A percentile compares a stretch with the other conserved stretches of the same genome.
Conservation (phyloP, 306 rosid species). For the Citrullus colocynthis region DNA sequence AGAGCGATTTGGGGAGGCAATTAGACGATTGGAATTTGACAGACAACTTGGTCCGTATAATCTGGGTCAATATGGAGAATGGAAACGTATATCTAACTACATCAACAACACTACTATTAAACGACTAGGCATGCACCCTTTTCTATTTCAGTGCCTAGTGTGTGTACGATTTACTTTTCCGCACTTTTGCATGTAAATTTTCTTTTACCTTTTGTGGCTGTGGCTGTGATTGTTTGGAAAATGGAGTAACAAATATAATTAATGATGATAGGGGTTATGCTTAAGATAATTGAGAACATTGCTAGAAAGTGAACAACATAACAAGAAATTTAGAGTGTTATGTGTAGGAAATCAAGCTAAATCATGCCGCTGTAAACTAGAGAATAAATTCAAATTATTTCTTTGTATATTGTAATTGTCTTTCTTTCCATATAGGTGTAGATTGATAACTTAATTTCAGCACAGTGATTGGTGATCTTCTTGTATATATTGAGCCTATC, state of each 20-base stretch:
- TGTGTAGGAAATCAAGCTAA: too few relatives aligned
- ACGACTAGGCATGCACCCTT: constrained; percentile 35
- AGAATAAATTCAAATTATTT: too few relatives aligned
- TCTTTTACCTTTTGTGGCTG: not conserved
- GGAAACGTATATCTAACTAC: constrained; percentile 67
- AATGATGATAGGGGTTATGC: not conserved
- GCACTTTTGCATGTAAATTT: not conserved
- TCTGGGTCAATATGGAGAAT: constrained; percentile 43
- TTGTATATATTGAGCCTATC: too few relatives aligned
- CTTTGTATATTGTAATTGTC: too few relatives aligned
- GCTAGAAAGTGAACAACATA: too few relatives aligned
- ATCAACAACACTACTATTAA: constrained; percentile 38
- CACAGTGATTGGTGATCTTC: too few relatives aligned
- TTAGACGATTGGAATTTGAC: constrained; percentile 74
- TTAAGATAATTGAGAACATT: not conserved
- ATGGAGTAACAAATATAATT: not conserved
- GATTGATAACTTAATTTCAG: too few relatives aligned
- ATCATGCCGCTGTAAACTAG: too few relatives aligned
- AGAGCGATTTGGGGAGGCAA: constrained; percentile 51
- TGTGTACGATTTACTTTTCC: not conserved
- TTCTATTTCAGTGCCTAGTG: not conserved
- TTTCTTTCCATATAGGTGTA: too few relatives aligned
- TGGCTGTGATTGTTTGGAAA: not conserved
- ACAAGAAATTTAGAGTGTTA: too few relatives aligned
- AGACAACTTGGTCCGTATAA: constrained; percentile 75